Base-by-base conservation (phyloP, 2,329 filamentous ascomycete species). In the Alternaria gansuensis region DNA sequence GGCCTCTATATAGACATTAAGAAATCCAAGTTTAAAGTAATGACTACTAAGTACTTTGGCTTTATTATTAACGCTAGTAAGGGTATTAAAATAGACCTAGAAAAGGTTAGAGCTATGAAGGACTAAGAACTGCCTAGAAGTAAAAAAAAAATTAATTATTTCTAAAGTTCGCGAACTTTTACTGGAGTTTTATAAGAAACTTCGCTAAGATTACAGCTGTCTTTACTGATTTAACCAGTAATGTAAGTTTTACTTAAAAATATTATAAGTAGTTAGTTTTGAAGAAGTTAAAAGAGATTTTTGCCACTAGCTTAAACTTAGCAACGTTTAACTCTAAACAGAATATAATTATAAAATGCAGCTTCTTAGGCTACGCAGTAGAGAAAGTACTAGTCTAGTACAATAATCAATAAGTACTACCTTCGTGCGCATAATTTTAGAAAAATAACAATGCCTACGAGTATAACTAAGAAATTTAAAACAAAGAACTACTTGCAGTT, bases 401-500 rank as follows among this genome's bases (percentile, higher is more conserved):
- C 4, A 14, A 34, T 14, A 34, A n/a, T 14, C 3, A 34, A 14
- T 11, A 3, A n/a, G 3, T 34, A 34, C 13, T 34, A 34, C 33
- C 13, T 34, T 14, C 11, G n/a, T 34, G n/a, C 6, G 6, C 13
- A 34, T 34, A 34, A 3, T 34, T 34, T 3, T 34, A 4, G 3
- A 34, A 34, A 13, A 34, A 34, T 3, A 34, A 34, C 14, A 14
- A 34, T 13, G 33, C 1, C 3, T 34, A 34, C n/a, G n/a, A 34
- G 33, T 34, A 4, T 34, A 34, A 34, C 11, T 34, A 34, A 4
- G 39, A 74, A 13, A 77, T 77, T 9, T 65, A 78, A 48, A 60
- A 79, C 49, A 77, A 78, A 51, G 75, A 78, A 64, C 63, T 80
- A 0, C 43, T 79, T 4, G 73, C 74, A 2, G 74, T 79, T 31